Conservation (phyloP, 495 filamentous ascomycete species). For the Cercophora newfieldiana region DNA sequence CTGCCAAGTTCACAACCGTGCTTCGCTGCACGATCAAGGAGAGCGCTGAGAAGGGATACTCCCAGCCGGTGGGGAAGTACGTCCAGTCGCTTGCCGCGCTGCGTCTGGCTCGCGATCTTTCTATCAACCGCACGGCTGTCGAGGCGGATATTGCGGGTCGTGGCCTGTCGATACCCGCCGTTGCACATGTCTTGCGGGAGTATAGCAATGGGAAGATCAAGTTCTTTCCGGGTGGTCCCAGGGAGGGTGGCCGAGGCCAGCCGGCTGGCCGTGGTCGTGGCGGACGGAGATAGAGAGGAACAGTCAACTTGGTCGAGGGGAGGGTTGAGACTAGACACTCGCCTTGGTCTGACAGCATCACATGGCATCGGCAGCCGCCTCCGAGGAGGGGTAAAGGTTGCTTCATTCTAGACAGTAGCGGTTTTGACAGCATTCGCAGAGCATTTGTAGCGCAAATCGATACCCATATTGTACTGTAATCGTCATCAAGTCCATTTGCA, state of each 20-base stretch:
- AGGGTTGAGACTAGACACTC: too few relatives aligned
- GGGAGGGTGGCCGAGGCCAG: not conserved
- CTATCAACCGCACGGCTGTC: not conserved
- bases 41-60: constrained; percentile 48
- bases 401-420: too few relatives aligned
- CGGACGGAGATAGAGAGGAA: not conserved
- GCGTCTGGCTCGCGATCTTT: not conserved
- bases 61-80: constrained; percentile 6
- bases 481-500: too few relatives aligned
- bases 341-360: too few relatives aligned
- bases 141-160: not conserved
- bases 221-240: not conserved
- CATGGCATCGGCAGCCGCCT: too few relatives aligned
- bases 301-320: not conserved
- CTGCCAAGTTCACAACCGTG: constrained; percentile 36
- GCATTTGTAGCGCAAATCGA: too few relatives aligned
- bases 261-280: not conserved
- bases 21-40: constrained; percentile 39
- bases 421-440: too few relatives aligned
- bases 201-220: not conserved
- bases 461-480: too few relatives aligned
- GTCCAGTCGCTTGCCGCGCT: not conserved
- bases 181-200: not conserved
- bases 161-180: not conserved
- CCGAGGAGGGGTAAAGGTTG: too few relatives aligned